A percentile compares a stretch with the other conserved stretches of the same genome.
Conservation (phyloP, 2,329 filamentous ascomycete species). For the Magnaporthales sp. region DNA sequence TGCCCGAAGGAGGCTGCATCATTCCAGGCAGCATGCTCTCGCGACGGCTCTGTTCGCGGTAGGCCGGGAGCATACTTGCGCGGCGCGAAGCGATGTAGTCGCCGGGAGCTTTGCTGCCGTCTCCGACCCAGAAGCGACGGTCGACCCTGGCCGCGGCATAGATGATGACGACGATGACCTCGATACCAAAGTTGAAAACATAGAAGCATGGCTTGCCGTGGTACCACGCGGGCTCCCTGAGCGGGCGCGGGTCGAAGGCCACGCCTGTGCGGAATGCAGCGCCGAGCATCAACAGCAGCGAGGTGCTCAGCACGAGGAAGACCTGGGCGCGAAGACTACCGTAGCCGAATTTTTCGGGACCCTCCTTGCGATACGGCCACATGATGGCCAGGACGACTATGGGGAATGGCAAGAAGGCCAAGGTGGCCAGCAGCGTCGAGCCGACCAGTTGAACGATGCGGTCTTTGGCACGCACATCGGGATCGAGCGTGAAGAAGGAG, state of each 20-base stretch:
- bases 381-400: constrained; percentile 42
- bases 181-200: constrained; percentile 67
- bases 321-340: constrained; percentile 62
- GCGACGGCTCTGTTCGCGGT: background rate
- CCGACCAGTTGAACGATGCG: constrained; percentile 57
- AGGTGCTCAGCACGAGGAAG: constrained; percentile 49
- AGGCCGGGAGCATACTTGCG: background rate
- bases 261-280: constrained; percentile 60
- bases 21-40: background rate
- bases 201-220: constrained; percentile 68
- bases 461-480: constrained; percentile 37
- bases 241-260: constrained; percentile 41
- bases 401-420: constrained; percentile 59
- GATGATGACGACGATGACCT: constrained; percentile 59
- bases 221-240: constrained; percentile 55
- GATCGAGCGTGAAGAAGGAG: constrained; percentile 56
- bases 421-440: constrained; percentile 49
- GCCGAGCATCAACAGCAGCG: constrained; percentile 55
- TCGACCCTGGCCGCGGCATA: constrained; percentile 66
- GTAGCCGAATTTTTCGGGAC: constrained; percentile 52
- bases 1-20: background rate
- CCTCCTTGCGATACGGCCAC: constrained; percentile 23
- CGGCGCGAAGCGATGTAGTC: constrained; percentile 25
- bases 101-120: constrained; percentile 55
- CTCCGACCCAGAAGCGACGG: constrained; percentile 63